Evolutionary conservation across 2,329 filamentous ascomycete genomes (phyloP).

Genomic region (Didymella pomorum): DNA sequence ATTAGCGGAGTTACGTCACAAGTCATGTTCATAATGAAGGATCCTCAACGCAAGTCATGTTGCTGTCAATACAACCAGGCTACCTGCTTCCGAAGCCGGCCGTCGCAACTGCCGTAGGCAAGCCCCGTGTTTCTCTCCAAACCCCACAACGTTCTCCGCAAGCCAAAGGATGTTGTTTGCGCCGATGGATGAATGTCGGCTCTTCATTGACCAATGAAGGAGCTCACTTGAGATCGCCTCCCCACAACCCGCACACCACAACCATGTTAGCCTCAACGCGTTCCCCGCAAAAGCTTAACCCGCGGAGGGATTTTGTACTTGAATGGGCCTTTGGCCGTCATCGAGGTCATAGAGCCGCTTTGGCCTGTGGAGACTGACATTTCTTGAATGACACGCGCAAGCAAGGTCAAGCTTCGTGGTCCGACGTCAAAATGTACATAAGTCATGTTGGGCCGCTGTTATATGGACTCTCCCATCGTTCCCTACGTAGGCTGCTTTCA

Average conservation of each 20-base stretch:
- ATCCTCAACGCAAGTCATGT: not conserved
- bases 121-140: slow-evolving; percentile 5
- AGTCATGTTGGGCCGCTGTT: not conserved
- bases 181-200: slow-evolving; percentile 19
- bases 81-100: not conserved
- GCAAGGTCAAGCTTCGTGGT: not conserved
- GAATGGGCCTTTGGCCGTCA: slow-evolving; percentile 8
- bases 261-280: slow-evolving; percentile 8
- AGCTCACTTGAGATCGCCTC: not conserved
- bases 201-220: slow-evolving; percentile 9
- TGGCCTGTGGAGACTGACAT: slow-evolving; percentile 10
- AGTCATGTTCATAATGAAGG: slow-evolving; percentile 1
- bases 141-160: slow-evolving; percentile 11
- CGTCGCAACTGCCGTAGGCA: slow-evolving; percentile 16
- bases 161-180: slow-evolving; percentile 1
- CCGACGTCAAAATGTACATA: slow-evolving; percentile 4
- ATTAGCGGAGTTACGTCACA: not conserved
- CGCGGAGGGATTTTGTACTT: slow-evolving; percentile 1
- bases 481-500: not conserved
- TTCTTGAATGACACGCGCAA: slow-evolving; percentile 4
- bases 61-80: not conserved
- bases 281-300: slow-evolving; percentile 18
- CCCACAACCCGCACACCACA: slow-evolving; percentile 4
- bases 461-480: slow-evolving; percentile 52
- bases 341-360: slow-evolving; percentile 3